These are phyloP conservation scores for Botrytis galanthina DNA, from an alignment of 2,329 filamentous ascomycete species.

Conservation along the genomic window DNA sequence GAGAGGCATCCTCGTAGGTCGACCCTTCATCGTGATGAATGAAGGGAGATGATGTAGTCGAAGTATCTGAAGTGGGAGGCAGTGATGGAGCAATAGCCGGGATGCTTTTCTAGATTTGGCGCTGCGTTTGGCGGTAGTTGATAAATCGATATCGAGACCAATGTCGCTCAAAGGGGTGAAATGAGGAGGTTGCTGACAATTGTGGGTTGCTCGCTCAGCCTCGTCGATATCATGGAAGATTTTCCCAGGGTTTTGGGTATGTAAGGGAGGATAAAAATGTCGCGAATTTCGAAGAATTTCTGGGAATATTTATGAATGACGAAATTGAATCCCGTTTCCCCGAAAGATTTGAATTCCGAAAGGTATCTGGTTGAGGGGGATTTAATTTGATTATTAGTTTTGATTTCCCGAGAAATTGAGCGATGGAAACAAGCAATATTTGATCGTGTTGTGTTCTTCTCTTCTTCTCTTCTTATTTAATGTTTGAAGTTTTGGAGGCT, in stretches of 20 bases:
- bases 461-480: neutral
- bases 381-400: neutral
- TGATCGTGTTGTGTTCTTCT: neutral
- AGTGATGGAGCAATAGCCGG: neutral
- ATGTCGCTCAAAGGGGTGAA: conserved; percentile 10
- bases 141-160: neutral
- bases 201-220: conserved; percentile 19
- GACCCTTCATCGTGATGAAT: conserved; percentile 31
- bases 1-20: conserved; percentile 30
- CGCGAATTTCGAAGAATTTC: neutral
- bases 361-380: neutral
- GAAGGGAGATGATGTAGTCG: neutral
- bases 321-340: neutral
- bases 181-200: conserved; percentile 12
- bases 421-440: conserved; percentile 1
- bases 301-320: neutral
- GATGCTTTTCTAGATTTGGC: neutral
- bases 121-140: neutral
- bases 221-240: conserved; percentile 13
- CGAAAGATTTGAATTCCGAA: neutral
- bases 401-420: neutral
- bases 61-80: neutral
- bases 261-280: neutral
- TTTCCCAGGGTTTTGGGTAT: conserved; percentile 6
- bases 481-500: neutral